Percentiles rank a stretch among this genome's conserved stretches.
Conservation (phyloP, 2,329 filamentous ascomycete species). For the Neofusicoccum laricinum region DNA sequence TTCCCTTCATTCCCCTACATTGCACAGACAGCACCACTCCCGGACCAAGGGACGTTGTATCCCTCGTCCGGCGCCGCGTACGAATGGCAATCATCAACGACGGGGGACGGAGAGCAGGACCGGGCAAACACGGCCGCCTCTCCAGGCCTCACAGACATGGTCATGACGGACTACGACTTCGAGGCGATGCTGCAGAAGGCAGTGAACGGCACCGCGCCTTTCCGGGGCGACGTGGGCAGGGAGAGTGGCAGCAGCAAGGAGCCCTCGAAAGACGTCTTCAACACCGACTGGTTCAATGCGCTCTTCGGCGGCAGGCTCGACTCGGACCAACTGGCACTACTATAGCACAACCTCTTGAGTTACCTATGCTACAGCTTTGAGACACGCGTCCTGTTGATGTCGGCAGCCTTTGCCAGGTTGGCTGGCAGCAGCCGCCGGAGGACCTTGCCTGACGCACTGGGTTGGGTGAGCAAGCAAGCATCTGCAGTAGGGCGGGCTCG, state of each 20-base stretch:
- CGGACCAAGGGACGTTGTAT: background rate
- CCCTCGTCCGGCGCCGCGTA: background rate
- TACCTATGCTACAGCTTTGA: background rate
- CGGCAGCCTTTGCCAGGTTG: slow-evolving; percentile 12
- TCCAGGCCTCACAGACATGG: background rate
- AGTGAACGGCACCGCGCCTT: background rate
- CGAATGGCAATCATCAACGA: background rate
- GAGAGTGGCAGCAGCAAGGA: background rate
- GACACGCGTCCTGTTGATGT: background rate
- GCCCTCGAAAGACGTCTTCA: background rate
- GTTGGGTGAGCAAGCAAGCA: background rate
- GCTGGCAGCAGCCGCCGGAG: slow-evolving; percentile 25
- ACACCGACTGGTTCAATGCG: background rate
- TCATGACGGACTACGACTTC: background rate
- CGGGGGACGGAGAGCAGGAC: background rate
- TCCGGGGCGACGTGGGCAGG: background rate
- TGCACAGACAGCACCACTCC: background rate
- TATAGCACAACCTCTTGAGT: background rate
- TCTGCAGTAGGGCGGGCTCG: background rate
- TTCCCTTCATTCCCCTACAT: background rate
- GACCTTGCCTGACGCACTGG: slow-evolving; percentile 26
- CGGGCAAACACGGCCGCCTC: background rate
- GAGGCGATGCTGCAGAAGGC: background rate
- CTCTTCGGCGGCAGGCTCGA: background rate
- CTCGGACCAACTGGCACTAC: background rate